These are phyloP conservation scores for Diaporthe sp. DNA, from an alignment of 2,329 filamentous ascomycete species.

Conservation along the genomic window DNA sequence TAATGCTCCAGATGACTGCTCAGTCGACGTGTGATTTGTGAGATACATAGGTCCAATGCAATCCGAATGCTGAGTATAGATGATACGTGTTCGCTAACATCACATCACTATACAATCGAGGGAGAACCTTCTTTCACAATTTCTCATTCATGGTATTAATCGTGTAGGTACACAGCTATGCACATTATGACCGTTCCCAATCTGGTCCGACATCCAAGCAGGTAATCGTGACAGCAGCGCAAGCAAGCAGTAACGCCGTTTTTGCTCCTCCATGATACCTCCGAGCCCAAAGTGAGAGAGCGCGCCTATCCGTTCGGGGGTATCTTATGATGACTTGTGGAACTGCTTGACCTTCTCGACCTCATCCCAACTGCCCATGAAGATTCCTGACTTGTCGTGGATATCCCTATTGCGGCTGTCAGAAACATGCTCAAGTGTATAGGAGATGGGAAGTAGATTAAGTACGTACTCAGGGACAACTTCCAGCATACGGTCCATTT, in stretches of 20 bases:
- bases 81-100: not conserved
- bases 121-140: not conserved
- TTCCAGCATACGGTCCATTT: slow-evolving; percentile 91
- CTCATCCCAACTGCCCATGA: slow-evolving; percentile 94
- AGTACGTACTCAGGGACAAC: slow-evolving; percentile 76
- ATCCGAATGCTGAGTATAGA: not conserved
- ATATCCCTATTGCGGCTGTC: slow-evolving; percentile 67
- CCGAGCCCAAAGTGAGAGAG: not conserved
- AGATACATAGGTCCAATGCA: slow-evolving; percentile 41
- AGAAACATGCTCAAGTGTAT: not conserved
- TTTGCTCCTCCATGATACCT: slow-evolving; percentile 17
- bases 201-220: slow-evolving; percentile 25
- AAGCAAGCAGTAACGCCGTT: slow-evolving; percentile 10
- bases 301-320: slow-evolving; percentile 10
- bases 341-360: slow-evolving; percentile 93
- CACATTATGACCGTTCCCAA: slow-evolving; percentile 32
- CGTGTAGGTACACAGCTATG: slow-evolving; percentile 28
- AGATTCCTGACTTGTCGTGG: slow-evolving; percentile 95
- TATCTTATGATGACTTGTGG: slow-evolving; percentile 60
- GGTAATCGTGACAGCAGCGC: slow-evolving; percentile 14
- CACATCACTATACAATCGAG: not conserved
- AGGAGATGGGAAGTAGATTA: no score
- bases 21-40: not conserved
- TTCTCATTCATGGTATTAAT: slow-evolving; percentile 26
- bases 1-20: not conserved